These are phyloP conservation scores for Globisporangium paroecandrum DNA, from an alignment of 352 stramenopile genomes.

Conservation along the genomic window DNA sequence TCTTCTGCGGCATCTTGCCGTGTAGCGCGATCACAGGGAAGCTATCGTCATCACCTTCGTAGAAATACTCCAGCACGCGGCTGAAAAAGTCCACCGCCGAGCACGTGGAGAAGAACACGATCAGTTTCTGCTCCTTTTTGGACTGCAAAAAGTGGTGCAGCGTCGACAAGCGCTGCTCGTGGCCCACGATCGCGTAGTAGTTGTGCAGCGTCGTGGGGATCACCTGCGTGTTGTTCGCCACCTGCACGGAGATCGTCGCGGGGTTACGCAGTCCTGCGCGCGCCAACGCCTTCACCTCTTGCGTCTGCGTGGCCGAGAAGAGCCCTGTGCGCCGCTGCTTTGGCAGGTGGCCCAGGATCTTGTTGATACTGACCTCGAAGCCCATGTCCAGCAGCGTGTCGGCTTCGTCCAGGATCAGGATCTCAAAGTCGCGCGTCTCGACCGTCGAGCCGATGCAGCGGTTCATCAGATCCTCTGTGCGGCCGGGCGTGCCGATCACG, in stretches of 20 bases:
- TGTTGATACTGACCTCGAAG: conserved; percentile 94
- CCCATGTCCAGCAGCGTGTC: conserved; percentile 98
- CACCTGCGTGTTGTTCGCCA: conserved; percentile 84
- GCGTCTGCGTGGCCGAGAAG: conserved; percentile 90
- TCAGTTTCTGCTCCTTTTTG: conserved; percentile 89
- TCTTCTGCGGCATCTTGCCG: conserved; percentile 94
- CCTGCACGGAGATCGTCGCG: conserved; percentile 96
- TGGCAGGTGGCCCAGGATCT: conserved; percentile 93
- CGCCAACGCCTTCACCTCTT: conserved; percentile 95
- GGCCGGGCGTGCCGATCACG: conserved; percentile 81
- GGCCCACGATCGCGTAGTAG: conserved; percentile 92
- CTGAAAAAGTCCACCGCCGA: conserved; percentile 98
- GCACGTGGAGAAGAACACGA: conserved; percentile 99
- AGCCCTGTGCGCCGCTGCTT: conserved; percentile 96
- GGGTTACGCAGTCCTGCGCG: conserved; percentile 97
- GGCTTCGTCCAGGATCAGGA: conserved; percentile 99
- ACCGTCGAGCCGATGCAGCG: conserved; percentile 72
- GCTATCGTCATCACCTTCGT: conserved; percentile 25
- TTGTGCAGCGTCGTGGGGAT: conserved; percentile 87
- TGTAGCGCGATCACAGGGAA: conserved; percentile 83
- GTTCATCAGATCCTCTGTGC: conserved; percentile 86
- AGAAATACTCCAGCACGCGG: conserved; percentile 82
- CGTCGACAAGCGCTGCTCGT: conserved; percentile 93
- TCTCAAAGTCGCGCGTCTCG: conserved; percentile 93
- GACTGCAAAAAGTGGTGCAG: conserved; percentile 92